Evolutionary conservation across 352 stramenopile genomes (phyloP).

Genomic region (Elongisporangium prolatum): DNA sequence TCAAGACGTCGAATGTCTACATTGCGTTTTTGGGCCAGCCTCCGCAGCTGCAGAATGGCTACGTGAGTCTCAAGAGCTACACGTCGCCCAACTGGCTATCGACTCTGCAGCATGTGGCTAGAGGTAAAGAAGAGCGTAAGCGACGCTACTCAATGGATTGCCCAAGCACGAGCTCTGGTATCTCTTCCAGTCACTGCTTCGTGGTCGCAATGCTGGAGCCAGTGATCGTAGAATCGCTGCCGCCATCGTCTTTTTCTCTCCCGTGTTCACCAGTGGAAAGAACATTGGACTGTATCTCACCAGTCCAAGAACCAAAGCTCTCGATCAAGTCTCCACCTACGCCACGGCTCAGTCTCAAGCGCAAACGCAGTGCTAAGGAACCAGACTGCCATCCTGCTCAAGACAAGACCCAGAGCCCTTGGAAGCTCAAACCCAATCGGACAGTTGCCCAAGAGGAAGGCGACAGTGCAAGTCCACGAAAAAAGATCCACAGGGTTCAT

Average conservation of each 20-base stretch:
- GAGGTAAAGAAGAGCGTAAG: constrained; percentile 15
- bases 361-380: background rate
- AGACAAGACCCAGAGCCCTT: background rate
- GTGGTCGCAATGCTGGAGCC: background rate
- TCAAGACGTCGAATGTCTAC: constrained; percentile 30
- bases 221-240: background rate
- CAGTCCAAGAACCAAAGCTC: background rate
- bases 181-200: background rate
- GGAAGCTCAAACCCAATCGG: background rate
- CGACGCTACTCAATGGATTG: constrained; percentile 32
- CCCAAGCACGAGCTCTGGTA: constrained; percentile 5
- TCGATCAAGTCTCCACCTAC: background rate
- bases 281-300: background rate
- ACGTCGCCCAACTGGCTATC: constrained; percentile 59
- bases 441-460: background rate
- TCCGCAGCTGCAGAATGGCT: constrained; percentile 50
- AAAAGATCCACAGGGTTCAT: background rate
- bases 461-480: background rate
- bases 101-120: constrained; percentile 47
- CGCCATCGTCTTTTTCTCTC: background rate
- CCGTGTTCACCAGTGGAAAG: background rate
- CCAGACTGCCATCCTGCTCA: background rate
- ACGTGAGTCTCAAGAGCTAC: constrained; percentile 75
- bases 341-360: background rate
- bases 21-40: constrained; percentile 51